Evolutionary conservation across 208 protist genomes (phyloP), one percentile per base, ranked within the genome.

Genomic region (Crithidia bombi): DNA sequence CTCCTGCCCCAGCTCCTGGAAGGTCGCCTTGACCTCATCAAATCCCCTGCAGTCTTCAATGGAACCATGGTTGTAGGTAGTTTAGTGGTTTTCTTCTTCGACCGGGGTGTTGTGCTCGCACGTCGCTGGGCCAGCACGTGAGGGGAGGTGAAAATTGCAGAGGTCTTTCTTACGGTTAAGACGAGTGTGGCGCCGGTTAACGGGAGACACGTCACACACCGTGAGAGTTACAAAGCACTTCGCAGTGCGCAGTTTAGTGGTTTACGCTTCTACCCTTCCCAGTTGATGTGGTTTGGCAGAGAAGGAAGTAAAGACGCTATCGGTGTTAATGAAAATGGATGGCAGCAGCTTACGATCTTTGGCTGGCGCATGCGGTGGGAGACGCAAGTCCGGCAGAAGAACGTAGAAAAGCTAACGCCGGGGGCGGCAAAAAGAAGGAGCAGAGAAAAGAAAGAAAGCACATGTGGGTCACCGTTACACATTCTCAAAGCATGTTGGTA

Each of bases 31-130:
- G 51, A 93, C 64, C 71, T 85, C 74, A 38, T 75, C 73, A 67
- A 91, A 85, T 25, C 89, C 86, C 36, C 44, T 38, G 81, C 81
- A 91, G 64, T 91, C 79, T 15, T 68, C 81, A 21, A 65, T 50
- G 36, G 85, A 82, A n/a, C n/a, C 88, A 91, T 93, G 30, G 6
- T 52, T 25, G 52, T 15, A 10, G 39, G 6, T 0, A 32, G 12
- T 17, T 25, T 26, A 32, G 26, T 1, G 10, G 0, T 39, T 65
- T 51, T 28, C 32, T 54, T 51, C 3, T 4, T 32, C 15, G 28
- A 5, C 4, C 1, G 1, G 0, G 14, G 59, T 39, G 59, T 65
- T 12, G 59, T 65, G 44, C 44, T 43, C 17, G 25, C 17, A 39
- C n/a, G 54, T 19, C 59, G 59, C 28, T 28, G 19, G n/a, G 59